Percentiles rank a stretch among this genome's conserved stretches.
Conservation (phyloP, 352 stramenopile species). For the Globisporangium camurandrum region DNA sequence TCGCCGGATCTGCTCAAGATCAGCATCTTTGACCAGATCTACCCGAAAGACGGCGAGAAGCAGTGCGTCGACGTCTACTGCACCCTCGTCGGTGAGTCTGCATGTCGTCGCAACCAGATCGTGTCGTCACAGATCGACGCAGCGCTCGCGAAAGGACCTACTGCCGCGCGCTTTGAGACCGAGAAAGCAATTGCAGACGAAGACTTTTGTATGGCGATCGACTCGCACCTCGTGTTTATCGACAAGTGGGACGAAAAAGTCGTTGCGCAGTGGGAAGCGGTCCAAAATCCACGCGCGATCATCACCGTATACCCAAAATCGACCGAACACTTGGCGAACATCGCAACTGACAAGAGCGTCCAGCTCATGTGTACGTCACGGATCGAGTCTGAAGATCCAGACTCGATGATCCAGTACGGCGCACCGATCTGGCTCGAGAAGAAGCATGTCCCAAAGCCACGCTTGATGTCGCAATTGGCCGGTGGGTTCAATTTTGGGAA, state of each 20-base stretch:
- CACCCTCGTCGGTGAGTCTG: conserved; percentile 47
- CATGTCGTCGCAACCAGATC: conserved; percentile 55
- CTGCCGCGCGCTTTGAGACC: conserved; percentile 60
- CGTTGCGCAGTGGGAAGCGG: conserved; percentile 57
- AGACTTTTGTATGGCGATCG: conserved; percentile 75
- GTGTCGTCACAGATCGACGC: conserved; percentile 67
- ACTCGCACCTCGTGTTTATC: conserved; percentile 77
- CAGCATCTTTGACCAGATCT: conserved; percentile 28
- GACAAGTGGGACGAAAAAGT: conserved; percentile 72
- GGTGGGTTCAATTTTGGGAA: conserved; percentile 80
- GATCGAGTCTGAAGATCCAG: conserved; percentile 59
- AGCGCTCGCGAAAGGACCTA: conserved; percentile 57
- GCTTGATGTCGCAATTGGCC: conserved; percentile 71
- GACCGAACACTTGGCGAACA: conserved; percentile 46
- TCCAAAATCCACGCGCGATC: conserved; percentile 67
- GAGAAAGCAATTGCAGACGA: conserved; percentile 72
- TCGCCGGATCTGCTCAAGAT: conserved; percentile 14
- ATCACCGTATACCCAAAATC: conserved; percentile 81
- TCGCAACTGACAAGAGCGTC: conserved; percentile 45
- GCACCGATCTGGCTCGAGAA: conserved; percentile 62
- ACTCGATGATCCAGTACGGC: conserved; percentile 76
- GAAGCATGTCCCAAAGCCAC: conserved; percentile 57
- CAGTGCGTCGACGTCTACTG: conserved; percentile 63
- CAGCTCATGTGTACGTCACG: conserved; percentile 76
- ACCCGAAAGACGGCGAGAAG: conserved; percentile 51